A percentile compares a stretch with the other conserved stretches of the same genome.
phyloP scores from a whole-genome alignment of 1,284 basidiomycete species.

The Lignosus rhinocerotis region DNA sequence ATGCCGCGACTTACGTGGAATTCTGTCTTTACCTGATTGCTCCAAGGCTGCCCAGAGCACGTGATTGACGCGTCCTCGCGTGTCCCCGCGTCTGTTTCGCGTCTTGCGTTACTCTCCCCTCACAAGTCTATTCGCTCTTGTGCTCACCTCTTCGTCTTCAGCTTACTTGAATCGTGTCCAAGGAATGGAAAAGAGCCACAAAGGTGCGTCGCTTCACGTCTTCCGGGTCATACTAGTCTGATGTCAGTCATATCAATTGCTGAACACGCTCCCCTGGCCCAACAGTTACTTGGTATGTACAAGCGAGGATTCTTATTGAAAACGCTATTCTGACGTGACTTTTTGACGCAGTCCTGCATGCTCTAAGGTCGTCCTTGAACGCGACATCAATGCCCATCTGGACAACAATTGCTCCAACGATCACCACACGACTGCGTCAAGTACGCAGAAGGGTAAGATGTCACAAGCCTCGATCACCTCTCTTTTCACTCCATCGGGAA shows the following conservation, averaged over 20 bases:
- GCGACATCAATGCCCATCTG: conserved; percentile 49
- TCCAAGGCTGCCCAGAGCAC: neutral
- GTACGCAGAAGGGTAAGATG: conserved; percentile 19
- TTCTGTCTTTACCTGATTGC: neutral
- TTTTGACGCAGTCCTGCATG: conserved; percentile 45
- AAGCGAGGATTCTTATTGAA: neutral
- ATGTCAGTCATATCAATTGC: too few species aligned
- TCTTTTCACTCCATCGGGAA: conserved; percentile 31
- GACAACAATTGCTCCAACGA: conserved; percentile 43
- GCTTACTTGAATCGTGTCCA: neutral
- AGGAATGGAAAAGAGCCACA: neutral
- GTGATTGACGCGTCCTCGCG: conserved; percentile 1
- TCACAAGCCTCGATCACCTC: conserved; percentile 31
- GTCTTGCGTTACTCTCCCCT: neutral
- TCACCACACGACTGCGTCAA: conserved; percentile 8
- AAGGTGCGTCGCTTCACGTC: neutral
- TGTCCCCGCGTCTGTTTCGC: neutral
- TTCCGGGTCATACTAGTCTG: neutral
- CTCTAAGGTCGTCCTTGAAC: conserved; percentile 40
- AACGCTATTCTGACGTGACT: neutral
- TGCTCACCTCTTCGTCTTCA: neutral
- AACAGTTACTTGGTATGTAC: conserved; percentile 13
- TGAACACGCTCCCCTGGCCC: neutral
- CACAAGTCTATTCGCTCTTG: neutral
- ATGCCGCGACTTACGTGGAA: neutral